Evolutionary conservation across 2,329 filamentous ascomycete species (phyloP).

Genomic region (Alternaria viburni): DNA sequence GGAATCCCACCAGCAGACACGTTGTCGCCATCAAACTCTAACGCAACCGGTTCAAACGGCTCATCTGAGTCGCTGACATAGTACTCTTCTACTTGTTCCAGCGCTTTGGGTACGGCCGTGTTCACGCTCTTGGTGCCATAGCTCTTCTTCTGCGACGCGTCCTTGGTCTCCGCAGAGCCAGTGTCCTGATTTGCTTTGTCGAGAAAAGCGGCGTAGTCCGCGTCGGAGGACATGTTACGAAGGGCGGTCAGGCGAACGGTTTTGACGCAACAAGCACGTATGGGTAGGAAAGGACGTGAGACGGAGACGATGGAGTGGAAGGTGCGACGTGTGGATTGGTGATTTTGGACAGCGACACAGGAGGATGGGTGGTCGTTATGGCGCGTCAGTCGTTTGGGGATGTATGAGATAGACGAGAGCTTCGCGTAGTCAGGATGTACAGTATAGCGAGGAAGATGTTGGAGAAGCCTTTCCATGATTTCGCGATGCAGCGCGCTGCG

Average conservation of each 20-base stretch:
- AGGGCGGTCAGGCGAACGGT: neutral
- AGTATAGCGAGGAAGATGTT: conserved; percentile 6
- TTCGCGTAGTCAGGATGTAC: neutral
- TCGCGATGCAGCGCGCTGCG: conserved; percentile 9
- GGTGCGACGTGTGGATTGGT: neutral
- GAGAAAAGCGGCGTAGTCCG: conserved; percentile 83
- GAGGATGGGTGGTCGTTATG: neutral
- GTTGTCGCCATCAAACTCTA: conserved; percentile 64
- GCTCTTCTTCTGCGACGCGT: conserved; percentile 26
- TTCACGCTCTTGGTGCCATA: conserved; percentile 50
- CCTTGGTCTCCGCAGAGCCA: conserved; percentile 30
- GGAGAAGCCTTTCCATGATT: conserved; percentile 22
- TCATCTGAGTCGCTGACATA: conserved; percentile 87
- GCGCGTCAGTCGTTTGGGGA: neutral
- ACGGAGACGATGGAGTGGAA: neutral
- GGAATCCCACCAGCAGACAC: conserved; percentile 62
- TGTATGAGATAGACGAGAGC: neutral
- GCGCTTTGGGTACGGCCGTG: conserved; percentile 62
- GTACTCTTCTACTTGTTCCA: conserved; percentile 59
- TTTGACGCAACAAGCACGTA: neutral
- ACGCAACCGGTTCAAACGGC: conserved; percentile 77
- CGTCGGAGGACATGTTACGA: conserved; percentile 72
- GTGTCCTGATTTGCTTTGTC: conserved; percentile 82
- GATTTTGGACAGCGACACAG: neutral
- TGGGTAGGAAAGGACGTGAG: neutral